phyloP scores from a whole-genome alignment of 371 early-diverging fungal genomes.

The Mortierella sp. region DNA sequence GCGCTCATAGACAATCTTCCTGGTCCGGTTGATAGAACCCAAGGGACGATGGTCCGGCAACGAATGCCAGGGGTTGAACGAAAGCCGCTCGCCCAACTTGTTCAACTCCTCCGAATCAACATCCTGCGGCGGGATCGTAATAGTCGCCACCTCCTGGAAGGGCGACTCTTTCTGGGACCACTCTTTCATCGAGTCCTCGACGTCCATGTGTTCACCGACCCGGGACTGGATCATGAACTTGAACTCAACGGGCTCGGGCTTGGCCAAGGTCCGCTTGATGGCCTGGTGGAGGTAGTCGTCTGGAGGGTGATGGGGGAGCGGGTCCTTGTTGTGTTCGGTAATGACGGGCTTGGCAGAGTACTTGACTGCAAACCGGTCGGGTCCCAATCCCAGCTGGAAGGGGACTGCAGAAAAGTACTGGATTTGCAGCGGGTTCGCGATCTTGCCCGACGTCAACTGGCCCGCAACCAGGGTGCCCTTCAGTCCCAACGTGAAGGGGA shows the following conservation, averaged over 20 bases:
- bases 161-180: conserved; percentile 41
- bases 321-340: conserved; percentile 8
- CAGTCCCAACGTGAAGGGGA: conserved; percentile 33
- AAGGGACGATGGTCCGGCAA: conserved; percentile 35
- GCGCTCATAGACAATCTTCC: conserved; percentile 48
- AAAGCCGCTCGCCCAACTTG: conserved; percentile 35
- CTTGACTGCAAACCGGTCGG: conserved; percentile 37
- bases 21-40: conserved; percentile 34
- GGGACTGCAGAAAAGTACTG: conserved; percentile 45
- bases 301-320: conserved; percentile 9
- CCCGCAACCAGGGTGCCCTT: conserved; percentile 27
- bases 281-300: conserved; percentile 35
- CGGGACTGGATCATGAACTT: conserved; percentile 40
- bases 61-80: conserved; percentile 51
- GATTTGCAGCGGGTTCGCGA: conserved; percentile 37
- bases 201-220: conserved; percentile 18
- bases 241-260: conserved; percentile 24
- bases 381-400: conserved; percentile 38
- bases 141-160: conserved; percentile 32
- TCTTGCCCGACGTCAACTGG: conserved; percentile 12
- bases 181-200: conserved; percentile 39
- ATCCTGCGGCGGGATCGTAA: conserved; percentile 38
- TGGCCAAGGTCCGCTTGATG: conserved; percentile 14
- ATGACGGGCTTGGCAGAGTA: conserved; percentile 39
- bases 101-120: conserved; percentile 20